Evolutionary conservation across 352 stramenopile species (phyloP).

Genomic region (Globisporangium emineosum): DNA sequence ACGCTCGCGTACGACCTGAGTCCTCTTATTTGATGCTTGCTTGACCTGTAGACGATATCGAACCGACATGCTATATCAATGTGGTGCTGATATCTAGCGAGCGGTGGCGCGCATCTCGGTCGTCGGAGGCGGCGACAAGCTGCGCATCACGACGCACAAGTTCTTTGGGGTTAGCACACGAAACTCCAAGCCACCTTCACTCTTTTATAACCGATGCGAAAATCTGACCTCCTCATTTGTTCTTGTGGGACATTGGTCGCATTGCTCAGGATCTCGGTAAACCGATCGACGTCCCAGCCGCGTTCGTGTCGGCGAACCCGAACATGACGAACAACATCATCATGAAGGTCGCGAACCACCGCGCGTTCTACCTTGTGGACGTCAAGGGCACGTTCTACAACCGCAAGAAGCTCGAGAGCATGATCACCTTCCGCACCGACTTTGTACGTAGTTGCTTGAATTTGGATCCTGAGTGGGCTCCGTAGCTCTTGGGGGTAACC

Average conservation of each 20-base stretch:
- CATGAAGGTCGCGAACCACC: constrained; percentile 71
- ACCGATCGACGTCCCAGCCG: constrained; percentile 66
- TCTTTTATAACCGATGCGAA: too few relatives aligned
- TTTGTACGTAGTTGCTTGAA: constrained; percentile 41
- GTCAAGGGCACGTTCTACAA: constrained; percentile 83
- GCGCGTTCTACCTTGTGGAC: constrained; percentile 80
- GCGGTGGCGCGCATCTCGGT: constrained; percentile 78
- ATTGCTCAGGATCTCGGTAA: constrained; percentile 46
- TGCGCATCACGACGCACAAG: constrained; percentile 86
- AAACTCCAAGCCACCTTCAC: neutral
- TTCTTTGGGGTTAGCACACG: constrained; percentile 63
- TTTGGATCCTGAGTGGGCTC: neutral
- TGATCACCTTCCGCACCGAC: constrained; percentile 83
- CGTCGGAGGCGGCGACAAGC: constrained; percentile 68
- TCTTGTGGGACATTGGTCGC: too few relatives aligned
- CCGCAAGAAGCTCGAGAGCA: constrained; percentile 80
- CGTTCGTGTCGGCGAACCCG: constrained; percentile 67
- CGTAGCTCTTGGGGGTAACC: too few relatives aligned
- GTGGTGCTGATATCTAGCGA: constrained; percentile 33
- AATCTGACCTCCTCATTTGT: too few relatives aligned
- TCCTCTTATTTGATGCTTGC: neutral
- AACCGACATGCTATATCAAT: neutral
- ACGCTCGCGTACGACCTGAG: constrained; percentile 50
- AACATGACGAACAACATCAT: constrained; percentile 88
- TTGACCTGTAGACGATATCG: neutral